Base-by-base conservation (phyloP, 306 rosid species). In the Parietaria judaica region DNA sequence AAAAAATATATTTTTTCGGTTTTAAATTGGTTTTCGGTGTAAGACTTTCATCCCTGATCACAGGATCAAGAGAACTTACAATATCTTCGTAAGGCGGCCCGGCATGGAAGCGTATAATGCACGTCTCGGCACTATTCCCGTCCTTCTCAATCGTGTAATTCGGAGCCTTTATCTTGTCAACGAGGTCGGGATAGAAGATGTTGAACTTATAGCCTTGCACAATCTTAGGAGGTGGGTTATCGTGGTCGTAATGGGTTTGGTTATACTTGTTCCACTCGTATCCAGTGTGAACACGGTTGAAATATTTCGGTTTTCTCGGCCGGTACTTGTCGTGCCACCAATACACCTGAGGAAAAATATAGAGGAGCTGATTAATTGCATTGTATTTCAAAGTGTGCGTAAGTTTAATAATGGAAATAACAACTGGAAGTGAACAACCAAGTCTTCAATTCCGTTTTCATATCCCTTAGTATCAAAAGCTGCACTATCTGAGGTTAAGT, bases 251-350 rank as follows among this genome's bases (percentile, higher is more conserved):
- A 78, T 92, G 99, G 72, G 99, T 92, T 78, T 88, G 99, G 56
- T 88, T 92, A 74, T 92, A 92, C 61, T 92, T 92, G 80, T 92
- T 92, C 96, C 99, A 92, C 73, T 92, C 99, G 6, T 92, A 92
- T 60, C 96, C 99, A 1, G 95, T 92, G 73, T 92, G 95, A 74
- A 92, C 96, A 5, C 99, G 94, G 69, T 92, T 92, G 84, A 92
- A 92, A 70, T 92, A 92, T 75, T 88, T 92, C 0, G 95, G 99
- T 76, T 92, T 92, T 79, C 99, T 86, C 8, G 99, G 99, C 52
- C 96, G 79, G 67, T 92, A 88, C 67, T 92, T 92, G 74, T 92
- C 96, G 63, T 92, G 95, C 96, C 99, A 88, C 95, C 99, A 92
- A 71, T 86, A 88, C 63, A 92, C 99, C 99, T 92, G 88, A 72